phyloP scores from a whole-genome alignment of 1,139 yeast species.

The Zygosaccharomyces sapae region DNA sequence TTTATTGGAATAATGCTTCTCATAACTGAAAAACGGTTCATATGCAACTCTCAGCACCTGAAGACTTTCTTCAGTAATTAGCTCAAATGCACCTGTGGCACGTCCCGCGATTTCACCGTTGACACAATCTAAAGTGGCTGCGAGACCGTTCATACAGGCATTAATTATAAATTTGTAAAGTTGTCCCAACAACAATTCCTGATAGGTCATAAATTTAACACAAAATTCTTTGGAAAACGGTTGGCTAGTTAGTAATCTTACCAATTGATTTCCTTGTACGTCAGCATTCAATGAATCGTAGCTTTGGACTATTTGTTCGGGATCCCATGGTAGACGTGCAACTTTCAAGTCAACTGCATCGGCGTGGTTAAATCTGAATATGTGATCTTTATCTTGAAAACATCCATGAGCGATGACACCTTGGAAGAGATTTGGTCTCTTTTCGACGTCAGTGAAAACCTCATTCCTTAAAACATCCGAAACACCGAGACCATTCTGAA shows the following conservation, averaged over 20 bases:
- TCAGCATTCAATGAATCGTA: constrained; percentile 17
- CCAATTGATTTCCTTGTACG: constrained; percentile 21
- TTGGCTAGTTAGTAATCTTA: constrained; percentile 31
- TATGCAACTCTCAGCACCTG: constrained; percentile 38
- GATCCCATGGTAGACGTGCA: constrained; percentile 42
- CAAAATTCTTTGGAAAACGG: constrained; percentile 38
- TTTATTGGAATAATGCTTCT: constrained; percentile 32
- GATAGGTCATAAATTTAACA: constrained; percentile 45
- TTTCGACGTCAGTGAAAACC: constrained; percentile 49
- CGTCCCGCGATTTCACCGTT: constrained; percentile 63
- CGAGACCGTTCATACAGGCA: constrained; percentile 76
- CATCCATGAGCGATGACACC: constrained; percentile 87
- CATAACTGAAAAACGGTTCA: constrained; percentile 32
- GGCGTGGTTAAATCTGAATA: constrained; percentile 52
- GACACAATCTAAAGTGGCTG: constrained; percentile 68
- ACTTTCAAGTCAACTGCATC: constrained; percentile 60
- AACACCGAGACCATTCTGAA: constrained; percentile 90
- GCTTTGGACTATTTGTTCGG: constrained; percentile 25
- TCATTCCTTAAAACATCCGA: constrained; percentile 48
- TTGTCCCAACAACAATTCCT: constrained; percentile 60
- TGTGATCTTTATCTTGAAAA: constrained; percentile 33
- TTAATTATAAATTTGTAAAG: constrained; percentile 74
- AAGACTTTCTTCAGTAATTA: constrained; percentile 49
- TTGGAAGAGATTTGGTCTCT: constrained; percentile 58
- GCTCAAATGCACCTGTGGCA: constrained; percentile 41